These are phyloP conservation scores for Gossypium australe DNA, from an alignment of 345 rosid species.

Conservation along the genomic window DNA sequence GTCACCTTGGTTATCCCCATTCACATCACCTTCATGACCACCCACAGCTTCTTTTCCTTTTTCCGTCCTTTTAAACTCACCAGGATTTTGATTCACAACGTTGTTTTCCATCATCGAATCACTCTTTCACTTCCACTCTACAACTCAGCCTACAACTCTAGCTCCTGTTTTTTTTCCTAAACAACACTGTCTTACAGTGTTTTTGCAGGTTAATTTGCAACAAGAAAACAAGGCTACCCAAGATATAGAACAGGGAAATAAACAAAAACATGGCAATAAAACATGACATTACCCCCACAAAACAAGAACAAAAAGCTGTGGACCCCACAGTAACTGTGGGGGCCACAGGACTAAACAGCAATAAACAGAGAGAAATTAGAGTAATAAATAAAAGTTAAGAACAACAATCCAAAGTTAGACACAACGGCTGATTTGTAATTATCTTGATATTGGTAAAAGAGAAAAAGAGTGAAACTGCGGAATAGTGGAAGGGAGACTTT, in stretches of 20 bases:
- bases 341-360: conserved; percentile 11
- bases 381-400: conserved; percentile 5
- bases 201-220: not conserved
- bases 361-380: not conserved
- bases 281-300: not conserved
- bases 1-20: not conserved
- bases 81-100: not conserved
- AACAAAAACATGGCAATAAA: not conserved
- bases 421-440: conserved; percentile 11
- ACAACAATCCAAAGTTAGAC: conserved; percentile 4
- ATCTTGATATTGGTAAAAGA: not conserved
- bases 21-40: not conserved
- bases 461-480: not conserved
- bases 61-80: not conserved
- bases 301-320: not conserved
- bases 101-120: not conserved
- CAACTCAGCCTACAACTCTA: not conserved
- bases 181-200: not conserved
- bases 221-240: not conserved
- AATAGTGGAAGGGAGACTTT: conserved; percentile 4
- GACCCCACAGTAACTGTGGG: conserved; percentile 7
- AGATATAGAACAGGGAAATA: not conserved
- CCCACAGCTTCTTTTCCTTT: not conserved
- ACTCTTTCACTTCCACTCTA: conserved; percentile 6
- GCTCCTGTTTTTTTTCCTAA: too few species aligned